Conservation (phyloP, 352 stramenopile genomes). For the Phytophthora sansomeana region DNA sequence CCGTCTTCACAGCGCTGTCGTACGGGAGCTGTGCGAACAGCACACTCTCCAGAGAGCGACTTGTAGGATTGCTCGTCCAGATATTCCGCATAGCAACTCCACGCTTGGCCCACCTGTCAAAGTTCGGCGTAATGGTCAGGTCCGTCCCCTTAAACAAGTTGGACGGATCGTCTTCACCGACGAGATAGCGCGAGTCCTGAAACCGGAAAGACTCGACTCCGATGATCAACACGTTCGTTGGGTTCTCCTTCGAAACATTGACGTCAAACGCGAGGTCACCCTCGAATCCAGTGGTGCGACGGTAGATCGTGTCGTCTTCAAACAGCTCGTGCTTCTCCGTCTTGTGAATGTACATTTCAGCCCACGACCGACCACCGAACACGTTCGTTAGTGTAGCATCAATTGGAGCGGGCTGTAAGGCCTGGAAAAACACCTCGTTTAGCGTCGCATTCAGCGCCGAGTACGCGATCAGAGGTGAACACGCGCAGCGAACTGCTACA, state of each 20-base stretch:
- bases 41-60: slow-evolving; percentile 60
- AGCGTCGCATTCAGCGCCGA: slow-evolving; percentile 35
- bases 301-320: slow-evolving; percentile 22
- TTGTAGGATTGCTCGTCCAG: slow-evolving; percentile 66
- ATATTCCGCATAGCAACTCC: slow-evolving; percentile 61
- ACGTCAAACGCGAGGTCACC: slow-evolving; percentile 47
- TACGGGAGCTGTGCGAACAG: slow-evolving; percentile 61
- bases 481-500: slow-evolving; percentile 11
- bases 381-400: slow-evolving; percentile 14
- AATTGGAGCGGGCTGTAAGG: slow-evolving; percentile 11
- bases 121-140: slow-evolving; percentile 51
- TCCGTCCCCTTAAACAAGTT: slow-evolving; percentile 47
- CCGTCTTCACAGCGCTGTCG: slow-evolving; percentile 45
- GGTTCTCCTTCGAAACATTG: slow-evolving; percentile 35
- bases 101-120: slow-evolving; percentile 57
- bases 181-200: slow-evolving; percentile 58
- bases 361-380: slow-evolving; percentile 11
- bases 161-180: slow-evolving; percentile 42
- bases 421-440: slow-evolving; percentile 34
- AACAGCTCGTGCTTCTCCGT: slow-evolving; percentile 36
- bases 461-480: slow-evolving; percentile 26
- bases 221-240: slow-evolving; percentile 59
- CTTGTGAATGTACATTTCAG: slow-evolving; percentile 23
- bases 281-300: slow-evolving; percentile 27
- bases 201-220: slow-evolving; percentile 63